phyloP scores from a whole-genome alignment of 2,329 filamentous ascomycete species.

The Penicillium paneum region DNA sequence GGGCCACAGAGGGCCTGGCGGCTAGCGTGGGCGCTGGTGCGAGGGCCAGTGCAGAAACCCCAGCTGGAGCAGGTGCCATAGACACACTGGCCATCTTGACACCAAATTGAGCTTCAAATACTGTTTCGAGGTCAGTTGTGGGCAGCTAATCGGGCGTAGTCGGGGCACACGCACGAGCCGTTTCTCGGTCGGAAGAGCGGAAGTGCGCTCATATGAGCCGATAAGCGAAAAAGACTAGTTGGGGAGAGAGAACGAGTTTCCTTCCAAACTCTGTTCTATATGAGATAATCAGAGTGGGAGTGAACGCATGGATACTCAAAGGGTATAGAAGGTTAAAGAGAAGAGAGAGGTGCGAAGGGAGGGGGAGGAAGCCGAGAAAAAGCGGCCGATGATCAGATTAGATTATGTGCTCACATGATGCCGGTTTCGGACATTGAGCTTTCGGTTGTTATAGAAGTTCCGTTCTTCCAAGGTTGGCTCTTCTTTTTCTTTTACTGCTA shows the following conservation, averaged over 20 bases:
- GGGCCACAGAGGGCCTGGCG: conserved; percentile 38
- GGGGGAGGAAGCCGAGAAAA: conserved; percentile 17
- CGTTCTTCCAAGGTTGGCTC: neutral
- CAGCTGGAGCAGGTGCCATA: conserved; percentile 38
- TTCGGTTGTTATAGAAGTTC: conserved; percentile 9
- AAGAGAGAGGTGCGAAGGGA: neutral
- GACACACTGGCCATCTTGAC: conserved; percentile 38
- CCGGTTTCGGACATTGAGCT: conserved; percentile 22
- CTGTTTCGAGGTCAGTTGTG: conserved; percentile 24
- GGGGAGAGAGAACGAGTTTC: neutral
- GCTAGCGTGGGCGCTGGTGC: conserved; percentile 39
- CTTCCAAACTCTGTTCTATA: neutral
- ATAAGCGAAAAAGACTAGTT: conserved; percentile 27
- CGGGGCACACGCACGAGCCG: conserved; percentile 25
- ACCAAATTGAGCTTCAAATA: conserved; percentile 16
- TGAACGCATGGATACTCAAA: neutral
- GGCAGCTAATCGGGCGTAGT: conserved; percentile 19
- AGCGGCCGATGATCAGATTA: conserved; percentile 27
- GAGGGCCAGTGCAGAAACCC: conserved; percentile 27
- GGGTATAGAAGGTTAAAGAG: neutral
- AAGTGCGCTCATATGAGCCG: conserved; percentile 33
- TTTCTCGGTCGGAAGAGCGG: conserved; percentile 37
- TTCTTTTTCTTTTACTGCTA: conserved; percentile 4
- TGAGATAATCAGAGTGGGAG: neutral
- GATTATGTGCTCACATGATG: conserved; percentile 27